Base-by-base conservation (phyloP, 345 rosid genomes). In the Eucalyptus pumila region DNA sequence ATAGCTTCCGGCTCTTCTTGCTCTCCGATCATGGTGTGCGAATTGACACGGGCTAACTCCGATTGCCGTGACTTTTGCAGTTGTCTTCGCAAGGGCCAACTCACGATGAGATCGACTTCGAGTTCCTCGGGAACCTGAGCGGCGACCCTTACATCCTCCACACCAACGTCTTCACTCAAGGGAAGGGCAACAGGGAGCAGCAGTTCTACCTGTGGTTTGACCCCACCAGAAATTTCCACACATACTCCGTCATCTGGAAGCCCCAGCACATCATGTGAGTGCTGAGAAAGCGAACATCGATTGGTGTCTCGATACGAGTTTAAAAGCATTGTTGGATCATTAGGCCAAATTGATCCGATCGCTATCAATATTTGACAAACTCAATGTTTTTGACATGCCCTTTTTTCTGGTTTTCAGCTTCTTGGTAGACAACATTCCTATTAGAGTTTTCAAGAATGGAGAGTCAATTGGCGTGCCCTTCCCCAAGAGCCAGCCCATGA, bases 141-240 rank as follows among this genome's bases (percentile, higher is more conserved):
- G 96, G 96, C 48, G 95, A 95, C 69, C 96, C 96, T 89, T 95
- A 93, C 89, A 94, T 94, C 69, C 92, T 95, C 51, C 97, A 95
- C 89, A 95, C 97, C 32, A 95, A 95, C 88, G 93, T 95, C 37
- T 93, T 87, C 87, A 90, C 92, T 34, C 93, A 92, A 88, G 97
- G 96, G 45, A 92, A 93, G 90, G 96, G 97, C 26, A 92, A 94
- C 92, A 92, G 95, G 89, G 96, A 95, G 89, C 97, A 95, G 67
- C 97, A 95, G 14, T 95, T 95, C 89, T 91, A 92, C 87, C 92
- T 95, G 91, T 94, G 96, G 96, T 94, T 94, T 72, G 96, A 94
- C 30, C 95, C 96, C 9, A 92, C 95, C 4, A 86, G 92, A 26
- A 93, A 93, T 89, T 94, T 94, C 89, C 95, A 94, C 92, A 90